Evolutionary conservation across 2,329 filamentous ascomycete genomes (phyloP), one percentile per base, ranked within the genome.

Genomic region (Colletotrichum sp.): DNA sequence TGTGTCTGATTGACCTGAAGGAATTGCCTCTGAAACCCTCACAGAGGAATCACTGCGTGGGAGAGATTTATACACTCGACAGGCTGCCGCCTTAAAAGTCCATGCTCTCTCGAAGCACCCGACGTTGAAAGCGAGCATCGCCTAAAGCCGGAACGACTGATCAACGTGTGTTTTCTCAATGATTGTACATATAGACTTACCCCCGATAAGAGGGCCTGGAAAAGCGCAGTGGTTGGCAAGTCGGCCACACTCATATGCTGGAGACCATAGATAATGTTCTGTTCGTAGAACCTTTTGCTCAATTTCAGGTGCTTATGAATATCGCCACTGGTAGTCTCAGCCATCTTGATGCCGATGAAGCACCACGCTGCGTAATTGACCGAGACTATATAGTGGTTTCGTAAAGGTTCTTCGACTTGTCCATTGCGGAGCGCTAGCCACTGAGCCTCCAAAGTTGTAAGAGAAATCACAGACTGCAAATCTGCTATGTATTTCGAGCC

Each of bases 1-100:
- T 6, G 8, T 43, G 36, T 43, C 16, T 43, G 8, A 9, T 18
- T 43, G 16, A 0, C 2, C 36, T 9, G 4, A 8, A 10, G 16
- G 36, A 43, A 18, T 9, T 43, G 8, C 16, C 5, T 18, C 16
- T 18, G 8, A 5, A 18, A 38, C 0, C 36, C 0, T 5, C 2
- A 18, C 36, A 0, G 8, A 43, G 8, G 16, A 43, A 43, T 18
- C 8, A n/a, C 16, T 6, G 5, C 2, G 16, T 43, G 36, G 36
- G 36, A 43, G 36, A 8, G 16, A 18, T 18, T 43, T 16, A 3
- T 43, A 10, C 0, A 43, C 36, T 43, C 36, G 16, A 18, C 36
- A 43, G 8, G 36, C 36, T 18, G 16, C 36, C 8, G 36, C 36
- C 1, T 18, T 43, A 4, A 43, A 43, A 6, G 36, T n/a, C 36